phyloP scores from a whole-genome alignment of 176 grass and related monocot species.

The Oryza nivara region DNA sequence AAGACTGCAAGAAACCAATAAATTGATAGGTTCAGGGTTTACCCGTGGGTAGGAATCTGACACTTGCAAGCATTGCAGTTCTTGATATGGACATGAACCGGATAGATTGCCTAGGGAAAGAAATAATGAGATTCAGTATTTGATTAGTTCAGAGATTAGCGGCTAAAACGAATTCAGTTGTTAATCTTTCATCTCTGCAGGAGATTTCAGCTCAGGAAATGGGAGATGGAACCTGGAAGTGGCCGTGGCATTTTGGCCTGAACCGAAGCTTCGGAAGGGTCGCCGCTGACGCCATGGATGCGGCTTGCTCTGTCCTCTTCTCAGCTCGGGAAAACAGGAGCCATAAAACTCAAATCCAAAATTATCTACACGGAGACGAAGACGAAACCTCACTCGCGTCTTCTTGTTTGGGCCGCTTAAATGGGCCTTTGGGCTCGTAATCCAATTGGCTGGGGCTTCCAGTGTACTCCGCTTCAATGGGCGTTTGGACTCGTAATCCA shows the following conservation, averaged over 20 bases:
- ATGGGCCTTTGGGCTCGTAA: background rate
- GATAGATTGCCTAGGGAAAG: conserved; percentile 4
- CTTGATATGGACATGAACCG: conserved; percentile 13
- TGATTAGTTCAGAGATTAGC: background rate
- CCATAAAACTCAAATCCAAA: conserved; percentile 43
- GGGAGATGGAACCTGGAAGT: conserved; percentile 30
- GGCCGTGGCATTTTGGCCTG: conserved; percentile 12
- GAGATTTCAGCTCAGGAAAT: background rate
- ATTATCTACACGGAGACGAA: conserved; percentile 19
- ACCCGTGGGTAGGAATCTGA: conserved; percentile 15
- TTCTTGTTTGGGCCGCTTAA: background rate
- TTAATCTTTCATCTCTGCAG: background rate
- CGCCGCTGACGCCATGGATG: conserved; percentile 50
- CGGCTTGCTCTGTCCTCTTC: background rate
- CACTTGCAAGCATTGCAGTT: conserved; percentile 15
- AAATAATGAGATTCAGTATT: background rate
- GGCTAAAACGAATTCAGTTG: background rate
- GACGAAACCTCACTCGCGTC: background rate
- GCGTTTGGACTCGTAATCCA: no score
- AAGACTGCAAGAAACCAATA: background rate
- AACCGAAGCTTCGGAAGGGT: conserved; percentile 37
- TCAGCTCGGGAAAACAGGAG: conserved; percentile 25
- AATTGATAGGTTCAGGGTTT: background rate
- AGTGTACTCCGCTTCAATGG: no score
- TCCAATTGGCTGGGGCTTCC: background rate